Evolutionary conservation across 495 filamentous ascomycete genomes (phyloP).

Genomic region (Cetradonia linearis): DNA sequence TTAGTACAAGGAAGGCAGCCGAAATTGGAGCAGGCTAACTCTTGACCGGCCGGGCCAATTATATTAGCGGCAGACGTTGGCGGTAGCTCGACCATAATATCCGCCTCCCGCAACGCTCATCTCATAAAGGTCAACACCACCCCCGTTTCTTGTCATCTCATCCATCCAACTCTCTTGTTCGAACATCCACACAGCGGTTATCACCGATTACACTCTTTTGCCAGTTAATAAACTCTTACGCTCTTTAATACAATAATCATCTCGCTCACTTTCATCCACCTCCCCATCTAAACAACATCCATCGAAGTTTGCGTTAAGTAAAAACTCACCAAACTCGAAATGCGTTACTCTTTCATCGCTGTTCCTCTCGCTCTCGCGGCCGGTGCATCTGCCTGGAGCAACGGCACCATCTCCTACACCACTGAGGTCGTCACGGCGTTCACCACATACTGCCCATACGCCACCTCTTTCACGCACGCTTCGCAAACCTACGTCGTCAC

Average conservation of each 20-base stretch:
- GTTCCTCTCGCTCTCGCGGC: slow-evolving; percentile 54
- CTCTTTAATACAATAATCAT: slow-evolving; percentile 21
- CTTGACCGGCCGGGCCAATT: background rate
- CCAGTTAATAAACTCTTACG: slow-evolving; percentile 15
- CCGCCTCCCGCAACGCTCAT: background rate
- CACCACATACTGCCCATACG: slow-evolving; percentile 77
- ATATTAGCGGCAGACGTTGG: background rate
- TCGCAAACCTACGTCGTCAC: slow-evolving; percentile 70
- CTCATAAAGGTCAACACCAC: slow-evolving; percentile 9
- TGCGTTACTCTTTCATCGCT: slow-evolving; percentile 71
- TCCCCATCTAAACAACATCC: background rate
- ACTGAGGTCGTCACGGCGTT: slow-evolving; percentile 71
- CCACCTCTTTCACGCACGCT: slow-evolving; percentile 61
- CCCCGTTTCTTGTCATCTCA: background rate
- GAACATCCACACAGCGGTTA: slow-evolving; percentile 18
- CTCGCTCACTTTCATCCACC: slow-evolving; percentile 22
- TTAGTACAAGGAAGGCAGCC: background rate
- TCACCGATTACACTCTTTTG: slow-evolving; percentile 47
- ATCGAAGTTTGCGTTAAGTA: slow-evolving; percentile 9
- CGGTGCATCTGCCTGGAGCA: slow-evolving; percentile 41
- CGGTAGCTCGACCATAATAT: background rate
- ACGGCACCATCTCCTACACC: slow-evolving; percentile 42
- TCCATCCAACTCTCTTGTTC: slow-evolving; percentile 5
- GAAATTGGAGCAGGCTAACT: slow-evolving; percentile 1
- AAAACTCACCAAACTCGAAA: slow-evolving; percentile 41